Evolutionary conservation across 352 stramenopile genomes (phyloP).

Genomic region (Pythium folliculosum): DNA sequence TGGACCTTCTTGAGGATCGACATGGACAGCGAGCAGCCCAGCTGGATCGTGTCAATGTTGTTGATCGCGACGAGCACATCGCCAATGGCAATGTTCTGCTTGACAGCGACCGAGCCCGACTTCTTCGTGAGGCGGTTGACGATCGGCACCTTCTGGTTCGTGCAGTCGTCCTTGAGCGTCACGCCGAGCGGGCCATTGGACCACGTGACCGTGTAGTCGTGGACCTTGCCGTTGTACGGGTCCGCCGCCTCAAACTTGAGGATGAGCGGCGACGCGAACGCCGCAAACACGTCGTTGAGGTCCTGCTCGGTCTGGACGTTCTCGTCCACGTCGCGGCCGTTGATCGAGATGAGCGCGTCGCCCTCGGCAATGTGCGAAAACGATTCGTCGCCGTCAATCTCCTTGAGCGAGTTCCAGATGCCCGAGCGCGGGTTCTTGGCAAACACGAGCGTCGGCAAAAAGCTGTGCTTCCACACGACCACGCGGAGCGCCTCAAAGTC

Average conservation of each 20-base stretch:
- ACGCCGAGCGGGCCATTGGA: conserved; percentile 85
- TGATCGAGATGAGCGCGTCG: conserved; percentile 76
- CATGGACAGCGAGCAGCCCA: conserved; percentile 87
- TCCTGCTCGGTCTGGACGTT: conserved; percentile 62
- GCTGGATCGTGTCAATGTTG: conserved; percentile 89
- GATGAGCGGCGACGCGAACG: conserved; percentile 74
- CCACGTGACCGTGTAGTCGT: conserved; percentile 88
- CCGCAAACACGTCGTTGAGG: conserved; percentile 71
- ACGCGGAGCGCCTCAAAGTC: conserved; percentile 76
- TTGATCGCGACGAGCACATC: conserved; percentile 88
- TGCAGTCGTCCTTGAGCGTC: conserved; percentile 84
- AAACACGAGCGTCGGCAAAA: conserved; percentile 72
- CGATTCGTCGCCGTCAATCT: conserved; percentile 79
- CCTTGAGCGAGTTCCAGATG: conserved; percentile 67
- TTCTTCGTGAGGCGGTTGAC: conserved; percentile 89
- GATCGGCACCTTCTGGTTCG: conserved; percentile 84
- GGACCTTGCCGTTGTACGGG: conserved; percentile 63
- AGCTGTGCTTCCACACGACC: conserved; percentile 89
- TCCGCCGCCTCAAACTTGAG: conserved; percentile 79
- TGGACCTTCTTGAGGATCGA: conserved; percentile 90
- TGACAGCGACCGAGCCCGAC: conserved; percentile 79
- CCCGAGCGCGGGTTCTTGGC: conserved; percentile 38
- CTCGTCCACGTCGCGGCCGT: conserved; percentile 69
- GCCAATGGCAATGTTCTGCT: conserved; percentile 88
- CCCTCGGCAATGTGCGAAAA: conserved; percentile 74